These are phyloP conservation scores for Scheffersomyces insectosa DNA, from an alignment of 1,139 yeast species.

Conservation along the genomic window DNA sequence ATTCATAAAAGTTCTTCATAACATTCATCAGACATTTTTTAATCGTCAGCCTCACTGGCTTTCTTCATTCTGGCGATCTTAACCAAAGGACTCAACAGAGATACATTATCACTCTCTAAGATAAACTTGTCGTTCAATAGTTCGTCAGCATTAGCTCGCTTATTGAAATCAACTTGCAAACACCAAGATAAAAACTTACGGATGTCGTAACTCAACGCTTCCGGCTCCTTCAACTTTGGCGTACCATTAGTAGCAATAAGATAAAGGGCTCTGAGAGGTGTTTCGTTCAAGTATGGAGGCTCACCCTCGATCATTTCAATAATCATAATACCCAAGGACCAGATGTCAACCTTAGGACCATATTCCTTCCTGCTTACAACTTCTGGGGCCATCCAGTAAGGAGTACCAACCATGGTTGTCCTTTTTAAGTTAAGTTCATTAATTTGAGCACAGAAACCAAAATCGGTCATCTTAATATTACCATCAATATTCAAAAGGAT, in stretches of 20 bases:
- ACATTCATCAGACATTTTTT: no score
- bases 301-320: conserved; percentile 99
- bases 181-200: conserved; percentile 75
- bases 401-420: conserved; percentile 99
- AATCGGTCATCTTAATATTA: conserved; percentile 85
- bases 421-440: conserved; percentile 83
- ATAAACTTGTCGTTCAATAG: conserved; percentile 74
- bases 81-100: conserved; percentile 84
- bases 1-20: no score
- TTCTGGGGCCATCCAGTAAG: conserved; percentile 99
- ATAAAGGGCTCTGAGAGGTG: conserved; percentile 89
- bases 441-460: conserved; percentile 94
- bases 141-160: conserved; percentile 79
- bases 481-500: conserved; percentile 81
- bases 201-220: conserved; percentile 66
- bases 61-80: conserved; percentile 84
- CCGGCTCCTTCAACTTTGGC: conserved; percentile 89
- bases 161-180: conserved; percentile 80
- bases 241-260: conserved; percentile 96
- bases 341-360: conserved; percentile 95
- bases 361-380: conserved; percentile 92
- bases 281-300: conserved; percentile 94
- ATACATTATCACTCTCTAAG: conserved; percentile 66
- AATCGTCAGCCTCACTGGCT: conserved; percentile 47
- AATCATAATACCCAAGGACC: conserved; percentile 97